Evolutionary conservation across 768 basidiomycete genomes (phyloP).

Genomic region (Lyophyllum decastes): DNA sequence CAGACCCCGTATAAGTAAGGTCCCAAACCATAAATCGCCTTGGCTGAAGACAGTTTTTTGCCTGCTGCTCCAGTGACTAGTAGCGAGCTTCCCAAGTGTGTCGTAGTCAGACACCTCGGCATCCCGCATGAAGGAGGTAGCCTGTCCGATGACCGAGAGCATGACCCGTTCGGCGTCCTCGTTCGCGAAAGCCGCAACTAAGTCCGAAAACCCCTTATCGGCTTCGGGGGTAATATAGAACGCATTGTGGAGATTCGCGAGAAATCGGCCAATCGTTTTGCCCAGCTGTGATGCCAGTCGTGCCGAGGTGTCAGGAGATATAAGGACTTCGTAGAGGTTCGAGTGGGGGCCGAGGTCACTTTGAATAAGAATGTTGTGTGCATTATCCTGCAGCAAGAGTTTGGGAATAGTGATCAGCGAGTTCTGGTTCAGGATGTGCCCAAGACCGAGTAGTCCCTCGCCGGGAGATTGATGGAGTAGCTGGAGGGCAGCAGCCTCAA

Average conservation of each 20-base stretch:
- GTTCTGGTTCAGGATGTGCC: neutral
- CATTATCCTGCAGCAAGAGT: neutral
- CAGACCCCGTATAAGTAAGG: neutral
- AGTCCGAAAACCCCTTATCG: neutral
- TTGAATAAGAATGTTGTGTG: slow-evolving; percentile 2
- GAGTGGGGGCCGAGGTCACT: slow-evolving; percentile 3
- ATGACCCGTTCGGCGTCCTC: slow-evolving; percentile 7
- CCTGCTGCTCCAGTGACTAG: slow-evolving; percentile 12
- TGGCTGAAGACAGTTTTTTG: slow-evolving; percentile 14
- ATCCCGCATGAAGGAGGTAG: neutral
- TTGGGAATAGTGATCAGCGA: neutral
- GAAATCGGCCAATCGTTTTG: slow-evolving; percentile 1
- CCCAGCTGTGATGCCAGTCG: neutral
- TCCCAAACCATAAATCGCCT: slow-evolving; percentile 18
- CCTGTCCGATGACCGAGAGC: slow-evolving; percentile 1
- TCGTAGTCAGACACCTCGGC: slow-evolving; percentile 16
- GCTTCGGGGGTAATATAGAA: neutral
- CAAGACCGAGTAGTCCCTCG: neutral
- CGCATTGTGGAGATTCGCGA: slow-evolving; percentile 5
- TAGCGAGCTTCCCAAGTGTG: slow-evolving; percentile 8
- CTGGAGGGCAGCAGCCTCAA: slow-evolving; percentile 1
- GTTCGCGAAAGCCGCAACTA: slow-evolving; percentile 1
- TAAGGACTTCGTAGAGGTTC: slow-evolving; percentile 5
- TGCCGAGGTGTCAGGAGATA: neutral
- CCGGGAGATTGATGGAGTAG: neutral